A percentile compares a stretch with the other conserved stretches of the same genome.
phyloP scores from a whole-genome alignment of 257 asterid genomes.

The Cruciata laevipes region DNA sequence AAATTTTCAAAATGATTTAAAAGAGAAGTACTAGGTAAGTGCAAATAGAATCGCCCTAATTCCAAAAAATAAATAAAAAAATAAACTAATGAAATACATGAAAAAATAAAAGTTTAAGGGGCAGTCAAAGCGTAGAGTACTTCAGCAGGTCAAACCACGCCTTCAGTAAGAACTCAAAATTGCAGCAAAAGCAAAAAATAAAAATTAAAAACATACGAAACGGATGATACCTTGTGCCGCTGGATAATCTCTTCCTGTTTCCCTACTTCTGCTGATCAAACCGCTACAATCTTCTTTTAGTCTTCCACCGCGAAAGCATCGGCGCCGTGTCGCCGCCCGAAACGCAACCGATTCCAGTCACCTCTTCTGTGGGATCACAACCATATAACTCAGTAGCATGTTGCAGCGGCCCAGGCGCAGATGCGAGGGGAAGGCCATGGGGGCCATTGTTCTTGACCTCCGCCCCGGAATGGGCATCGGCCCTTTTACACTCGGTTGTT shows the following conservation, averaged over 20 bases:
- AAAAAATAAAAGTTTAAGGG: too few species aligned
- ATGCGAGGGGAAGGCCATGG: conserved; percentile 87
- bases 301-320: conserved; percentile 16
- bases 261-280: not conserved
- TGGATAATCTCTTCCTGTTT: not conserved
- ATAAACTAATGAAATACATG: too few species aligned
- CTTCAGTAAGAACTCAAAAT: too few species aligned
- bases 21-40: too few species aligned
- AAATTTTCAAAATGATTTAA: too few species aligned
- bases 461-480: conserved; percentile 83
- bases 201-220: too few species aligned
- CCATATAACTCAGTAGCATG: conserved; percentile 8
- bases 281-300: not conserved
- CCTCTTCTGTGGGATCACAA: not conserved
- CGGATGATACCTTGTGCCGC: not conserved
- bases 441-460: conserved; percentile 72
- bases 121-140: too few species aligned
- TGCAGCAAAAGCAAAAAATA: too few species aligned
- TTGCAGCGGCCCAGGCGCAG: conserved; percentile 74
- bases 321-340: not conserved
- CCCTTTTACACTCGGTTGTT: conserved; percentile 67
- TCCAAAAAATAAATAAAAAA: too few species aligned
- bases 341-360: not conserved
- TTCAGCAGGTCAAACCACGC: too few species aligned
- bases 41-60: too few species aligned